Conservation (phyloP, 2,329 filamentous ascomycete genomes). For the Alternaria incomplexa region DNA sequence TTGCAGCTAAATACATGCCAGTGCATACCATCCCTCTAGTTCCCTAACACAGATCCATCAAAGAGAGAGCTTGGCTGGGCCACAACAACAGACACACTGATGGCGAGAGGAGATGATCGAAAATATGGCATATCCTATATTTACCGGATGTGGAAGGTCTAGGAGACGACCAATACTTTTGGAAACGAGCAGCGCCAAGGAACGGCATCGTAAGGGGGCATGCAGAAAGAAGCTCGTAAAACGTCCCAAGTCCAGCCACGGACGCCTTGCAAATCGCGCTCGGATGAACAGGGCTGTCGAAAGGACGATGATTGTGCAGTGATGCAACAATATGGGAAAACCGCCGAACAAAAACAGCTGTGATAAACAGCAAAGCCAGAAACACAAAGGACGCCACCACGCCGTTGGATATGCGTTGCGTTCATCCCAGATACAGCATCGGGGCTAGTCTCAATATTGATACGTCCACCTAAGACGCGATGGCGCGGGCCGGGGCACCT, state of each 20-base stretch:
- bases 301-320: conserved; percentile 13
- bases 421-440: conserved; percentile 30
- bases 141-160: conserved; percentile 28
- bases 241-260: conserved; percentile 23
- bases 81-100: conserved; percentile 4
- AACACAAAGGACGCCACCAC: conserved; percentile 30
- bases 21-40: conserved; percentile 39
- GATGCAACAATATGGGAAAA: conserved; percentile 27
- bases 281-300: conserved; percentile 15
- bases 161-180: conserved; percentile 44
- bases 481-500: conserved; percentile 49
- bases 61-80: conserved; percentile 9
- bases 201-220: conserved; percentile 28
- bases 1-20: conserved; percentile 43
- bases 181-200: conserved; percentile 26
- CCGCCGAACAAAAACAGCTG: conserved; percentile 31
- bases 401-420: conserved; percentile 34
- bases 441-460: conserved; percentile 13
- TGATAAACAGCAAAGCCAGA: conserved; percentile 28
- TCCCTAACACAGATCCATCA: conserved; percentile 21
- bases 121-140: conserved; percentile 29
- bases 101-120: conserved; percentile 26
- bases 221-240: conserved; percentile 18
- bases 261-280: conserved; percentile 22
- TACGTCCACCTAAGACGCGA: conserved; percentile 52